These are phyloP conservation scores for Exutisphaerella laricina DNA, from an alignment of 2,329 filamentous ascomycete species.

Conservation along the genomic window DNA sequence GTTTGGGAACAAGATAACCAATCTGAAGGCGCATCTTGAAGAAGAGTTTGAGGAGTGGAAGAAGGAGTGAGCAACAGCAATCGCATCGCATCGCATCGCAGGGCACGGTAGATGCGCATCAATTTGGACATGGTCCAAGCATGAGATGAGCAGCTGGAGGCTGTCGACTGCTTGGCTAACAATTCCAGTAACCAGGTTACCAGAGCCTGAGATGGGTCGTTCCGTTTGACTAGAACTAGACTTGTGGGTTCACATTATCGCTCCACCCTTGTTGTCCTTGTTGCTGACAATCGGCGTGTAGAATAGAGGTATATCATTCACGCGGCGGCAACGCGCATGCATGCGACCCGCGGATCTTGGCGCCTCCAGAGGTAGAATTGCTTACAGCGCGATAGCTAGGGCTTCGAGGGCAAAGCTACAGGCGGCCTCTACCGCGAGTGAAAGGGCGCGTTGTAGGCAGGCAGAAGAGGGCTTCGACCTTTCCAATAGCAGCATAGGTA, in stretches of 20 bases:
- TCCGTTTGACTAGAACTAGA: slow-evolving; percentile 1
- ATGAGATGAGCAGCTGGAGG: neutral
- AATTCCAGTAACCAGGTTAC: slow-evolving; percentile 3
- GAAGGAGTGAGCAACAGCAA: slow-evolving; percentile 43
- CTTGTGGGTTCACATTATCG: neutral
- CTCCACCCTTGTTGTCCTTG: neutral
- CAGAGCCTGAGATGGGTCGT: neutral
- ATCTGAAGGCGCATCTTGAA: slow-evolving; percentile 65
- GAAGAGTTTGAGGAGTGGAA: slow-evolving; percentile 74
- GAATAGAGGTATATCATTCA: slow-evolving; percentile 1
- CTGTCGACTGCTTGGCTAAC: neutral
- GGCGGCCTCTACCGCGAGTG: neutral
- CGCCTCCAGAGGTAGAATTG: neutral
- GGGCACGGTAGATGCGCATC: too few relatives aligned
- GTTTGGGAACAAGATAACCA: slow-evolving; percentile 69
- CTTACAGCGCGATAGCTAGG: neutral
- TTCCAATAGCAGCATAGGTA: slow-evolving; percentile 4
- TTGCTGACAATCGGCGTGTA: neutral
- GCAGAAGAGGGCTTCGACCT: neutral
- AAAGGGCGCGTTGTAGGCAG: slow-evolving; percentile 1
- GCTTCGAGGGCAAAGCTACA: neutral
- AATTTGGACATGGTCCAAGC: too few relatives aligned
- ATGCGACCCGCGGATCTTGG: neutral
- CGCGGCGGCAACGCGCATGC: neutral
- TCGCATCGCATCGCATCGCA: neutral